phyloP scores from a whole-genome alignment of 2,329 filamentous ascomycete species.

The Tothia fuscella region DNA sequence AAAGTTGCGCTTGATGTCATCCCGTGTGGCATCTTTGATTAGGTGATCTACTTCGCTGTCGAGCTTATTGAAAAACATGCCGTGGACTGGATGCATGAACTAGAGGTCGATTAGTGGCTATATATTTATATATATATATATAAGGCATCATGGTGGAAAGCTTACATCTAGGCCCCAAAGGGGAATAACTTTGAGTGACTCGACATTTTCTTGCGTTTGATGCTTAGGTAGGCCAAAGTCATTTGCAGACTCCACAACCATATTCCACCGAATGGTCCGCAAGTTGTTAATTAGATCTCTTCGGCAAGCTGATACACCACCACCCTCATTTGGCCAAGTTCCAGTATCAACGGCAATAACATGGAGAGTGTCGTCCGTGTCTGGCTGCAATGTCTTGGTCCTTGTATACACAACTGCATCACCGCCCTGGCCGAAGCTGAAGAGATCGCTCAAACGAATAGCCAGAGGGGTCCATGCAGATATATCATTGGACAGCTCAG shows the following conservation, averaged over 20 bases:
- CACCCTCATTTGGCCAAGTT: slow-evolving; percentile 32
- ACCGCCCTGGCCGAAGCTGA: slow-evolving; percentile 41
- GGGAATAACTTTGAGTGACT: slow-evolving; percentile 30
- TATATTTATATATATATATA: too few species aligned
- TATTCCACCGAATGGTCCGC: slow-evolving; percentile 31
- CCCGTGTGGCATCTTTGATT: slow-evolving; percentile 23
- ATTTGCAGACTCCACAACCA: slow-evolving; percentile 31
- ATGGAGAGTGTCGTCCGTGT: slow-evolving; percentile 27
- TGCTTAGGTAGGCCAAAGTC: slow-evolving; percentile 32
- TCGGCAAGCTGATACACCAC: slow-evolving; percentile 30
- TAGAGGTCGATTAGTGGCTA: background rate
- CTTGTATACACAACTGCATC: slow-evolving; percentile 40
- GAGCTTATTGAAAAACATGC: slow-evolving; percentile 30
- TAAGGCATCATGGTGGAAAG: too few species aligned
- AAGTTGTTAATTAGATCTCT: slow-evolving; percentile 32
- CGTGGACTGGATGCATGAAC: slow-evolving; percentile 29
- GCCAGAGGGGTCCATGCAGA: slow-evolving; percentile 41
- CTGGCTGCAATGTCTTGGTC: slow-evolving; percentile 34
- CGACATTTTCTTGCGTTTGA: slow-evolving; percentile 31
- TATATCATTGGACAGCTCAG: slow-evolving; percentile 39
- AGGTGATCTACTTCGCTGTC: slow-evolving; percentile 27
- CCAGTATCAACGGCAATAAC: slow-evolving; percentile 30
- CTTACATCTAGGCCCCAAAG: slow-evolving; percentile 28
- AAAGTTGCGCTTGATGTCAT: slow-evolving; percentile 28
- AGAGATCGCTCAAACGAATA: slow-evolving; percentile 39